A percentile compares a stretch with the other conserved stretches of the same genome.
Conservation (phyloP, 2,329 filamentous ascomycete species). For the Teratosphaeria epicoccoides region DNA sequence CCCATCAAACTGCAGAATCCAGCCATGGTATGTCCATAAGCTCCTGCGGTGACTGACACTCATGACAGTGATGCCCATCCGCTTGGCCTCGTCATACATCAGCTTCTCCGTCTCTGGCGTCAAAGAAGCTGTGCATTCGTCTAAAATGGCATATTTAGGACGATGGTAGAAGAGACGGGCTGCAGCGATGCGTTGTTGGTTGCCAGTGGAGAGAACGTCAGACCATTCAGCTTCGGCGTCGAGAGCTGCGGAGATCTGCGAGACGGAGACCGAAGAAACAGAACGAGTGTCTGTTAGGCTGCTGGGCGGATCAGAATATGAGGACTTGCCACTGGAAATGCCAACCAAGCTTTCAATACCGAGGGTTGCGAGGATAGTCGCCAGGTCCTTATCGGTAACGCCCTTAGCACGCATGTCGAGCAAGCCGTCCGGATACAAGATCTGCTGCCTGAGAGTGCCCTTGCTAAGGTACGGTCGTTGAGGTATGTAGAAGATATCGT, state of each 20-base stretch:
- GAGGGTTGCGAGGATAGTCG: constrained; percentile 64
- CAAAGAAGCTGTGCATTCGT: constrained; percentile 93
- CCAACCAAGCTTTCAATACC: constrained; percentile 76
- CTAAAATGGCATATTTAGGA: constrained; percentile 86
- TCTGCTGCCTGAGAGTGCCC: constrained; percentile 87
- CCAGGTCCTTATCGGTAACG: constrained; percentile 70
- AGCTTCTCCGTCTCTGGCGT: constrained; percentile 87
- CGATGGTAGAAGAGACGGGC: constrained; percentile 88
- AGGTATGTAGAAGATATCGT: constrained; percentile 96
- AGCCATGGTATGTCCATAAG: constrained; percentile 91
- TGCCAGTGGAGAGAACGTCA: constrained; percentile 79
- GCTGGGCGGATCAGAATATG: constrained; percentile 3
- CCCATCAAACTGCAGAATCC: constrained; percentile 93
- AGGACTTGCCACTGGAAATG: constrained; percentile 44
- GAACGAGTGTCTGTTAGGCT: constrained; percentile 9
- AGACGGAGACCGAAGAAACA: constrained; percentile 2
- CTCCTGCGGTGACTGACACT: constrained; percentile 86
- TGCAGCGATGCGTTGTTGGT: constrained; percentile 96
- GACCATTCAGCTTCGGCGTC: constrained; percentile 95
- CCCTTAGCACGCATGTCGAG: constrained; percentile 79
- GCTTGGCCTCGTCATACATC: constrained; percentile 96
- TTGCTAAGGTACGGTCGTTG: constrained; percentile 88
- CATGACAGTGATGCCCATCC: constrained; percentile 86
- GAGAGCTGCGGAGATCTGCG: constrained; percentile 48
- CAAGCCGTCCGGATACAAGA: constrained; percentile 87